phyloP scores from a whole-genome alignment of 208 protist genomes.

The Angomonas ambiguus region DNA sequence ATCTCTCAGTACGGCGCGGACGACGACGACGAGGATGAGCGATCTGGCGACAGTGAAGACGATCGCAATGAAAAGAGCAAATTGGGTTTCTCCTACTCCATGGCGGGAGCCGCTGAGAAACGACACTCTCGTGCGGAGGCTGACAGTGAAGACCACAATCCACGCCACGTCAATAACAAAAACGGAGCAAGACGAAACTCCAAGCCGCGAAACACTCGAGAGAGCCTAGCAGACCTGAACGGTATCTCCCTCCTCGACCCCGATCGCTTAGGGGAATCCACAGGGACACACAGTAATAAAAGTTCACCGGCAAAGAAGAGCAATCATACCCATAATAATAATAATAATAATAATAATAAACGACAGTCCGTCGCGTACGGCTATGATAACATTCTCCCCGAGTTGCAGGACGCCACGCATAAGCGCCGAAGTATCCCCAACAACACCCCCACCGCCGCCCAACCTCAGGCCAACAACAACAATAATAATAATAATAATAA shows the following conservation, averaged over 20 bases:
- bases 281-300: no score
- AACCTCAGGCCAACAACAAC: background rate
- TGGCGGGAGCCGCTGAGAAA: background rate
- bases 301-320: background rate
- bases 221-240: background rate
- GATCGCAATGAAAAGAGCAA: background rate
- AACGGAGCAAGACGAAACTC: no score
- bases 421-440: background rate
- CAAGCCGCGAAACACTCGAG: background rate
- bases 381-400: background rate
- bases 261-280: no score
- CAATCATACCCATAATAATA: background rate
- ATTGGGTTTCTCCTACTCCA: background rate
- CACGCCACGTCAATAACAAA: no score
- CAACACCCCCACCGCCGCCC: background rate
- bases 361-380: background rate
- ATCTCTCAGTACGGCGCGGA: background rate
- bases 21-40: background rate
- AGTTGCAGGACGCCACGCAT: no score
- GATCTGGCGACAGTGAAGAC: no score
- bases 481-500: constrained; percentile 10
- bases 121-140: background rate
- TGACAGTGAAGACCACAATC: background rate
- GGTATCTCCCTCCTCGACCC: background rate
- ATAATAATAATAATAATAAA: constrained; percentile 5